phyloP scores from a whole-genome alignment of 2,329 filamentous ascomycete species.

The Xylariaceae sp. region DNA sequence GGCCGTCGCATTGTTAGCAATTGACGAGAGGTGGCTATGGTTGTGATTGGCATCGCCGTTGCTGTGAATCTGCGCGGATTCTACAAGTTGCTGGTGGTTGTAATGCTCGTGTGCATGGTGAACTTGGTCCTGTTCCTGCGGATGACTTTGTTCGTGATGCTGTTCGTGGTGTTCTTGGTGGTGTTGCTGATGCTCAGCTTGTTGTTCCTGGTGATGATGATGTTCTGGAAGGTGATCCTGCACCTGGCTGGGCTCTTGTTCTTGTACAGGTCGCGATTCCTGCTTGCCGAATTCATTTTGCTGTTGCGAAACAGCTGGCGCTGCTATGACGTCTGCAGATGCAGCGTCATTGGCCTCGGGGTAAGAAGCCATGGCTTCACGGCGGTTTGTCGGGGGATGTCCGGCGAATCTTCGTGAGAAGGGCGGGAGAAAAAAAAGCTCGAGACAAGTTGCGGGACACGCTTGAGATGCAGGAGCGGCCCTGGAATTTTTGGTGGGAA shows the following conservation, averaged over 20 bases:
- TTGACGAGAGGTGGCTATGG: background rate
- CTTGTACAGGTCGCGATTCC: background rate
- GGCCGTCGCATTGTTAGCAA: background rate
- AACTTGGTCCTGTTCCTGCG: constrained; percentile 1
- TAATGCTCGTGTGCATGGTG: background rate
- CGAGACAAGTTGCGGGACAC: background rate
- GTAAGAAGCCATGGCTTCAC: constrained; percentile 28
- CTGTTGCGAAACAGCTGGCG: background rate
- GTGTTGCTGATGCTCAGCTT: background rate
- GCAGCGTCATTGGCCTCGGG: constrained; percentile 20
- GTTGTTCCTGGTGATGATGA: background rate
- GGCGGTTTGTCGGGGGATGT: constrained; percentile 31
- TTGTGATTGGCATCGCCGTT: background rate
- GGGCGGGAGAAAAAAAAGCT: constrained; percentile 7
- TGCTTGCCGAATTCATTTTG: background rate
- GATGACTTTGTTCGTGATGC: background rate
- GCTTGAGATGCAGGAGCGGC: background rate
- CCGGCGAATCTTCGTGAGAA: constrained; percentile 33
- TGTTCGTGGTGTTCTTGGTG: background rate
- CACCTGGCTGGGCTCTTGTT: background rate
- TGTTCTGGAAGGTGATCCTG: background rate
- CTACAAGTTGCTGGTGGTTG: background rate
- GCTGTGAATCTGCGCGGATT: background rate
- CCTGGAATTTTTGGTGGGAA: background rate
- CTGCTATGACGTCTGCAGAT: constrained; percentile 8